Evolutionary conservation across 2,329 filamentous ascomycete species (phyloP), one percentile per base, ranked within the genome.

Genomic region (Plectosphaerella sp.): DNA sequence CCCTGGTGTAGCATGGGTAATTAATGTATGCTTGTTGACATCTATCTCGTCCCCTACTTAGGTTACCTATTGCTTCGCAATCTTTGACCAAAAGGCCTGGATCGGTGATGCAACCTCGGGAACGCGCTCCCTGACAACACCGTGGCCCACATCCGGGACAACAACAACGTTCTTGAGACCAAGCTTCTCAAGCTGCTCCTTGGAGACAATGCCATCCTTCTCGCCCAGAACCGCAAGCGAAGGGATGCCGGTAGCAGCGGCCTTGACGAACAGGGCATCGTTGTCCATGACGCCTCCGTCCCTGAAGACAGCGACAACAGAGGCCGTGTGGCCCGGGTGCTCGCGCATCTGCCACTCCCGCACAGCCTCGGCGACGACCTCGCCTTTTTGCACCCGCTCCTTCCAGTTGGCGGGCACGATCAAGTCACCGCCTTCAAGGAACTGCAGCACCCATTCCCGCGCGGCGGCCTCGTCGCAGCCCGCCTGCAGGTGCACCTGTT

Each of bases 311-410:
- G 63, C 72, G 16, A 78, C 66, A 1, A 81, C 72, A 35, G 71
- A 74, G 0, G 71, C 71, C 3, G 56, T 18, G 54, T 80, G 75
- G 0, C 77, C 77, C 2, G 55, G 20, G 56, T 82, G 78, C 7
- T 74, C 59, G 10, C 56, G 61, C 59, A 72, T 66, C 58, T 80
- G 66, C 78, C 78, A 81, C 0, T 69, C 67, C n/a, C 67, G 61
- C 2, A 81, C 58, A 0, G 75, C 75, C 52, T 74, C 67, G 0
- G 75, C 71, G 1, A 79, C 76, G 0, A 80, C 61, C 41, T 77
- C 70, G 0, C 75, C 74, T 1, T 55, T 58, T 0, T 22, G 52
- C 5, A 76, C 68, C 16, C 67, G 67, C 43, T 75, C 64, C 54
- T 67, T 58, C 76, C 77, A 80, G 46, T 75, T 72, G 0, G 25